Conservation (phyloP, 495 filamentous ascomycete species). For the Diplogelasinospora grovesii region DNA sequence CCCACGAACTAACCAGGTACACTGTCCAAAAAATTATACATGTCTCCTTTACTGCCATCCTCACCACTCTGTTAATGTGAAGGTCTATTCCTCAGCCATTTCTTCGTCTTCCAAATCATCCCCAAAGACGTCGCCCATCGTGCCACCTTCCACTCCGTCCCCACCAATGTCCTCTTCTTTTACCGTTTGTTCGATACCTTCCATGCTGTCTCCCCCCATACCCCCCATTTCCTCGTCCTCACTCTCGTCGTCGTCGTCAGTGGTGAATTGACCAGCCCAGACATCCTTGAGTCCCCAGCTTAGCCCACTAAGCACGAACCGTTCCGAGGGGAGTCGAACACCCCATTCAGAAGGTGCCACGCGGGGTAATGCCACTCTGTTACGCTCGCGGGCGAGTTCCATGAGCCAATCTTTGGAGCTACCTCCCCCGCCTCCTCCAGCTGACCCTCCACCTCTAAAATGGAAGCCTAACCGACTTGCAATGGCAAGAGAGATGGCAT, state of each 20-base stretch:
- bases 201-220: constrained; percentile 37
- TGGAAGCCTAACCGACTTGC: constrained; percentile 43
- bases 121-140: constrained; percentile 47
- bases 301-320: constrained; percentile 80
- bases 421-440: constrained; percentile 30
- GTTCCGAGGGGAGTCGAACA: constrained; percentile 78
- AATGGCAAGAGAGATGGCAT: constrained; percentile 47
- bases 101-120: constrained; percentile 34
- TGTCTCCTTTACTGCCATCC: too few species aligned
- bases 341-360: constrained; percentile 69
- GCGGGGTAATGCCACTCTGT: constrained; percentile 70
- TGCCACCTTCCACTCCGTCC: constrained; percentile 29
- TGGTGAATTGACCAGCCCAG: constrained; percentile 53
- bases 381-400: constrained; percentile 76
- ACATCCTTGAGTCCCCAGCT: constrained; percentile 78
- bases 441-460: constrained; percentile 49
- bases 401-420: constrained; percentile 81
- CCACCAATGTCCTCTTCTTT: constrained; percentile 34
- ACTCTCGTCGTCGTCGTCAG: constrained; percentile 36
- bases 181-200: constrained; percentile 37
- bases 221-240: constrained; percentile 29
- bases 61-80: too few species aligned
- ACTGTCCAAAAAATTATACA: too few species aligned
- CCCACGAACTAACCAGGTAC: too few species aligned
- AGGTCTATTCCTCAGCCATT: constrained; percentile 36